Conservation (phyloP, 352 stramenopile species). For the Phytophthora brassicae region DNA sequence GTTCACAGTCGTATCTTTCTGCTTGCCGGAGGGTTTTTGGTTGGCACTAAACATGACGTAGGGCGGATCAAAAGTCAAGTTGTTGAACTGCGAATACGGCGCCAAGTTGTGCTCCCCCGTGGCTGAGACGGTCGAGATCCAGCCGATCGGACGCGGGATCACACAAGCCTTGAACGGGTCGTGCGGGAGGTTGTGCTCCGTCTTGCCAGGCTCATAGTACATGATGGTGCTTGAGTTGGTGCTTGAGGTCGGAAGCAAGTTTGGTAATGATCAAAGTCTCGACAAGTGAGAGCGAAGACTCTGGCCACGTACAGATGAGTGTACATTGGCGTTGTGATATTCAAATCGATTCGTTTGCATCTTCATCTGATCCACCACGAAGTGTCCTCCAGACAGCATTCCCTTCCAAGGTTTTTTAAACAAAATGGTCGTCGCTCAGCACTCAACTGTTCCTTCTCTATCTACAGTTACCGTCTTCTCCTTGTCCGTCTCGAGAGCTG, state of each 20-base stretch:
- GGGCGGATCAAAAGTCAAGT: conserved; percentile 33
- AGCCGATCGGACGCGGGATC: conserved; percentile 29
- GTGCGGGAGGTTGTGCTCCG: conserved; percentile 34
- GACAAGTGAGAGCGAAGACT: conserved; percentile 5
- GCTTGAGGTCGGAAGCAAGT: conserved; percentile 10
- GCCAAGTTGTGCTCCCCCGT: conserved; percentile 27
- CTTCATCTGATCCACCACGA: conserved; percentile 16
- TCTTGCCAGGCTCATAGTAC: conserved; percentile 37
- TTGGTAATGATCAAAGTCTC: conserved; percentile 13
- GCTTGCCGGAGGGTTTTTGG: conserved; percentile 30
- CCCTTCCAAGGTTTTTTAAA: too few relatives aligned
- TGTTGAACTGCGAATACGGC: conserved; percentile 39
- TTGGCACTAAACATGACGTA: conserved; percentile 41
- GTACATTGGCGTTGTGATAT: conserved; percentile 29
- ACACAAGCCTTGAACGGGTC: conserved; percentile 38
- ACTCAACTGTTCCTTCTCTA: conserved; percentile 10
- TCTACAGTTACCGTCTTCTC: background rate
- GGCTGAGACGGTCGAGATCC: conserved; percentile 33
- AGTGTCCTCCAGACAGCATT: background rate
- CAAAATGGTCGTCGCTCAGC: background rate
- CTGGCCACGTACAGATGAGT: conserved; percentile 20
- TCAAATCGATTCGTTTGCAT: conserved; percentile 32
- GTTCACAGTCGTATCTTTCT: conserved; percentile 36
- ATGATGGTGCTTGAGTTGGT: conserved; percentile 5
- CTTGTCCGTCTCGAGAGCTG: conserved; percentile 7